Conservation (phyloP, 2,329 filamentous ascomycete species). For the Botrytis deweyae region DNA sequence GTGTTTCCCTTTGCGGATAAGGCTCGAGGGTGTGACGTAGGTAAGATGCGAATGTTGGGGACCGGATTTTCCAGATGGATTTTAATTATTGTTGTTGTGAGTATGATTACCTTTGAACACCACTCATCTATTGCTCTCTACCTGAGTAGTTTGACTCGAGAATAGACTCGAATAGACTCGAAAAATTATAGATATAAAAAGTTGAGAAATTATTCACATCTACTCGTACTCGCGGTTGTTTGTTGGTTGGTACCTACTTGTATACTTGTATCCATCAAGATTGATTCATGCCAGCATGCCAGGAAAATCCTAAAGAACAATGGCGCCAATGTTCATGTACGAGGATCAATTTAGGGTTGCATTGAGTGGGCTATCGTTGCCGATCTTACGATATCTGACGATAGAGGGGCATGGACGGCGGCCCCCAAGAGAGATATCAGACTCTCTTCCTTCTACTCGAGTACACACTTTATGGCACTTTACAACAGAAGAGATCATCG, state of each 20-base stretch:
- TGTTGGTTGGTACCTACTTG: neutral
- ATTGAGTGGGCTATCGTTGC: neutral
- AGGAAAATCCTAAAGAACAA: neutral
- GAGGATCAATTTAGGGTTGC: conserved; percentile 6
- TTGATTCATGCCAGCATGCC: neutral
- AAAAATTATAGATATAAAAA: neutral
- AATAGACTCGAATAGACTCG: neutral
- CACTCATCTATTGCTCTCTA: neutral
- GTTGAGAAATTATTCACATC: neutral
- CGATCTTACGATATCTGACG: neutral
- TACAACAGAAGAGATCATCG: neutral
- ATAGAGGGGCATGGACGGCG: neutral
- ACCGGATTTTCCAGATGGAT: neutral
- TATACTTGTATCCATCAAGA: neutral
- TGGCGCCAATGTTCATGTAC: neutral
- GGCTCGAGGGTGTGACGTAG: conserved; percentile 13
- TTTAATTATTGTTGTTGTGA: neutral
- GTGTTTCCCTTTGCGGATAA: conserved; percentile 6
- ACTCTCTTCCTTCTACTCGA: neutral
- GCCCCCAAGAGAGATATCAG: neutral
- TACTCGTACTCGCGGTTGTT: neutral
- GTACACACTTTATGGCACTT: neutral
- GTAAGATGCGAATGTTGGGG: neutral
- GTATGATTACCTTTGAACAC: neutral
- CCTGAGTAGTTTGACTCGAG: neutral